These are phyloP conservation scores for Cordyceps militaris DNA, from an alignment of 2,329 filamentous ascomycete genomes.

Conservation along the genomic window DNA sequence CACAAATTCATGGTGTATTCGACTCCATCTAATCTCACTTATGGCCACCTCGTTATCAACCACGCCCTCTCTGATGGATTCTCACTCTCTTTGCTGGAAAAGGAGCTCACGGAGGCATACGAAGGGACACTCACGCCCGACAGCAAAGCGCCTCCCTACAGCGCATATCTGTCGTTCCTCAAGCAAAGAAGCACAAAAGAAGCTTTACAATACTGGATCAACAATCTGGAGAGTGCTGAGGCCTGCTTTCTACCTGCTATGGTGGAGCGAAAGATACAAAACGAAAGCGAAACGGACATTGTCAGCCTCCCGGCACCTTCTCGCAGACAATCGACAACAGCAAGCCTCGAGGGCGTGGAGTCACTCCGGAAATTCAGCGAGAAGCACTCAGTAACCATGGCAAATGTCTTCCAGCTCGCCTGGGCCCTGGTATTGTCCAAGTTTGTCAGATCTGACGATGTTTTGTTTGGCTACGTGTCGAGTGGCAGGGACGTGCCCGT, in stretches of 20 bases:
- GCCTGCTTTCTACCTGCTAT: neutral
- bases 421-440: constrained; percentile 16
- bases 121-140: neutral
- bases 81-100: neutral
- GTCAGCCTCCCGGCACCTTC: neutral
- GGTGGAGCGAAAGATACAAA: neutral
- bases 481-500: constrained; percentile 16
- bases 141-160: neutral
- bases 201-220: neutral
- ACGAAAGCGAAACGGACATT: neutral
- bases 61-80: neutral
- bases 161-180: neutral
- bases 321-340: neutral
- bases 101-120: neutral
- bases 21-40: neutral
- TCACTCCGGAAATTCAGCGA: neutral
- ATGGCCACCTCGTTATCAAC: neutral
- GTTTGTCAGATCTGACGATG: constrained; percentile 7
- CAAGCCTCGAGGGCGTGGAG: neutral
- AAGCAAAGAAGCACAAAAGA: neutral
- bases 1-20: neutral
- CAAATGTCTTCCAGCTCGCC: constrained; percentile 14
- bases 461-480: constrained; percentile 15
- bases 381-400: neutral
- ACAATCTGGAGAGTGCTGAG: neutral